phyloP scores from a whole-genome alignment of 2,329 filamentous ascomycete species.

The Exophiala calicioides region DNA sequence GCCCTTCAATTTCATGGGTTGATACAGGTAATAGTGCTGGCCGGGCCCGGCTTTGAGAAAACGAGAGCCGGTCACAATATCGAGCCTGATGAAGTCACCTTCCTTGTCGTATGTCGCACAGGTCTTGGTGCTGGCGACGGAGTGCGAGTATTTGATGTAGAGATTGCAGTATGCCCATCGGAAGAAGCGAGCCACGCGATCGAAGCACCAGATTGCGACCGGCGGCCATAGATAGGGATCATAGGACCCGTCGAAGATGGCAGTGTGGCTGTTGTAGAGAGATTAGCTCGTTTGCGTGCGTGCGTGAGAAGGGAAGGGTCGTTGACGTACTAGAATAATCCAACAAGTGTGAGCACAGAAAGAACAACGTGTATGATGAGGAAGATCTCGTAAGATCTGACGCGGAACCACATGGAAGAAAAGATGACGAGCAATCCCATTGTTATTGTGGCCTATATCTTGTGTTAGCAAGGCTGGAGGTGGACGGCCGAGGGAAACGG shows the following conservation, averaged over 20 bases:
- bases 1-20: constrained; percentile 44
- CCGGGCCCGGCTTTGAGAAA: constrained; percentile 44
- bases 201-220: constrained; percentile 51
- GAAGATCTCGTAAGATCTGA: constrained; percentile 47
- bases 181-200: constrained; percentile 47
- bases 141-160: constrained; percentile 35
- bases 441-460: constrained; percentile 3
- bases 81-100: constrained; percentile 51
- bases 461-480: constrained; percentile 1
- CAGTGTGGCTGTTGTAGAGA: constrained; percentile 43
- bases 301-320: too few species aligned
- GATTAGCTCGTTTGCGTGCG: not conserved
- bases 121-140: constrained; percentile 39
- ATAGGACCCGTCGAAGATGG: constrained; percentile 51
- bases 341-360: constrained; percentile 44
- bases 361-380: constrained; percentile 43
- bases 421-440: constrained; percentile 48
- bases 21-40: constrained; percentile 54
- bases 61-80: constrained; percentile 42
- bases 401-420: constrained; percentile 50
- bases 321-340: constrained; percentile 49
- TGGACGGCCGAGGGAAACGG: not conserved
- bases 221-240: constrained; percentile 55
- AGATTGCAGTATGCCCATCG: constrained; percentile 49
- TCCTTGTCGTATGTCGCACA: constrained; percentile 46